Evolutionary conservation across 2,329 filamentous ascomycete species (phyloP).

Genomic region (Ambrosiella cleistominuta): DNA sequence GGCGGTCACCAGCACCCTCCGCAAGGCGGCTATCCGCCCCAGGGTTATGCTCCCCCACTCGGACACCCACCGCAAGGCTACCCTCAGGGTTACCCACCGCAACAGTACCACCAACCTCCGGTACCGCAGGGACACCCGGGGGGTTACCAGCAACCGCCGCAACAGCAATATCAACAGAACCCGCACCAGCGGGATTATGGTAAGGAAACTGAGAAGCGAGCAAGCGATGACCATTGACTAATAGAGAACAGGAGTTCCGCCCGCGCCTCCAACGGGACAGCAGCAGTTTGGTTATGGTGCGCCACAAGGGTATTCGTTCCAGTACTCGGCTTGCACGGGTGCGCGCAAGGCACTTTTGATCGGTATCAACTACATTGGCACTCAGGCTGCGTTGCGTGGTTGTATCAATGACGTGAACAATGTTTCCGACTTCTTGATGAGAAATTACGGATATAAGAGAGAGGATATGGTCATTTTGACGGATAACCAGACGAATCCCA

Average conservation of each 20-base stretch:
- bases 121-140: slow-evolving; percentile 2
- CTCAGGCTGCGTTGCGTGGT: slow-evolving; percentile 37
- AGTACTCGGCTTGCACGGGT: slow-evolving; percentile 83
- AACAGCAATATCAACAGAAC: slow-evolving; percentile 6
- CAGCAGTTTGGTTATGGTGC: slow-evolving; percentile 68
- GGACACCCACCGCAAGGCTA: slow-evolving; percentile 9
- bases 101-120: slow-evolving; percentile 4
- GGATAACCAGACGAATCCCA: slow-evolving; percentile 38
- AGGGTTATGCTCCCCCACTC: slow-evolving; percentile 12
- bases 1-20: slow-evolving; percentile 15
- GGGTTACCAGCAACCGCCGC: slow-evolving; percentile 2
- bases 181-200: slow-evolving; percentile 14
- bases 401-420: slow-evolving; percentile 46
- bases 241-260: slow-evolving; percentile 26
- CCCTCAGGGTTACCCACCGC: not conserved
- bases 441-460: slow-evolving; percentile 35
- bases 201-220: slow-evolving; percentile 7
- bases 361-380: slow-evolving; percentile 44
- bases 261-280: slow-evolving; percentile 46
- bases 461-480: slow-evolving; percentile 42
- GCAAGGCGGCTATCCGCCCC: slow-evolving; percentile 4
- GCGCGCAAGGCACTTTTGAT: slow-evolving; percentile 46
- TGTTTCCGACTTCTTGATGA: slow-evolving; percentile 37
- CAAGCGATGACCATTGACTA: slow-evolving; percentile 23
- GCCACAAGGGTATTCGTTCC: slow-evolving; percentile 63